These are phyloP conservation scores for Zea mays DNA, from an alignment of 176 grass and related monocot genomes.

Conservation along the genomic window Zm-B73-REFERENCE-NAM-5.0 NC_050097.1:24159501-24160000, in stretches of 20 bases:
- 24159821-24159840: no score
- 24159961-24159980: no score
- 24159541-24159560: constrained; percentile 19
- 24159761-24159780: constrained; percentile 34
- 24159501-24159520: constrained; percentile 53
- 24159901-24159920: no score
- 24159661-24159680: constrained; percentile 56
- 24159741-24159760: constrained; percentile 20
- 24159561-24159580: neutral
- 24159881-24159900: no score
- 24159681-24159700: constrained; percentile 83
- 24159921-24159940: no score
- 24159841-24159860: no score
- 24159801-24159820: no score
- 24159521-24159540: constrained; percentile 70
- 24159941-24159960: no score
- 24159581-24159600: neutral
- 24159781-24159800: no score
- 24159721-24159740: constrained; percentile 80
- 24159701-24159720: constrained; percentile 70
- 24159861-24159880: no score
- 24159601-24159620: neutral
- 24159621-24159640: neutral
- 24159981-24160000: no score
- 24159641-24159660: neutral